Evolutionary conservation across 345 rosid species (phyloP), one percentile per base, ranked within the genome.

Genomic region (Arabis alpina): DNA sequence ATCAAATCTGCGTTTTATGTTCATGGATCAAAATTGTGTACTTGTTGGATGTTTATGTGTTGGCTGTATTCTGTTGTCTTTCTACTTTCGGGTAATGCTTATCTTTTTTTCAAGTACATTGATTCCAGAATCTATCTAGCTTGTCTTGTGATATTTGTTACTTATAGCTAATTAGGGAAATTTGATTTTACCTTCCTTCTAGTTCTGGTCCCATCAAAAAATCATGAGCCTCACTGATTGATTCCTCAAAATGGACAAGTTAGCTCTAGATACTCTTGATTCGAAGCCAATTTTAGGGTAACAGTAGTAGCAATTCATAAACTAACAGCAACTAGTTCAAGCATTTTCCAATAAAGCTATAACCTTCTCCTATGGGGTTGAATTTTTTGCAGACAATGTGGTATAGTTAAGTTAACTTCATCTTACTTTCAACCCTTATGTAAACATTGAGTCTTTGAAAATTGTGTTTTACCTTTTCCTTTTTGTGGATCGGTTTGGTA

Each of bases 1-100:
- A 64, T 76, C 79, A 82, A 88, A 84, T 86, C 84, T 83, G 80
- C 60, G 67, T 71, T 68, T 49, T 58, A 19, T 73, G 34, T 57
- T 74, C 16, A 0, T 13, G 36, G 37, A 37, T 67, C 64, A 47
- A 39, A 68, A 37, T 47, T 28, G 44, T 61, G 36, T 61, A 67
- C 78, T 59, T 59, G 32, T 73, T 60, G 68, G 56, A 34, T 8
- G 47, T 42, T 19, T 19, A 19, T 19, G 59, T 59, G 32, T 73
- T 60, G 68, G 56, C 42, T 8, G 47, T 42, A 23, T 53, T 53
- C 16, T 68, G 44, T 53, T 60, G 68, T 61, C 59, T 61, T 45
- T 54, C 58, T 27, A 42, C 25, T 41, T 74, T 15, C 13, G 64
- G 68, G 37, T 13, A 61, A 15, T 32, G 51, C 23, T 55, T 39